Conservation (phyloP, 345 rosid species). For the Rhodamnia argentea region DNA sequence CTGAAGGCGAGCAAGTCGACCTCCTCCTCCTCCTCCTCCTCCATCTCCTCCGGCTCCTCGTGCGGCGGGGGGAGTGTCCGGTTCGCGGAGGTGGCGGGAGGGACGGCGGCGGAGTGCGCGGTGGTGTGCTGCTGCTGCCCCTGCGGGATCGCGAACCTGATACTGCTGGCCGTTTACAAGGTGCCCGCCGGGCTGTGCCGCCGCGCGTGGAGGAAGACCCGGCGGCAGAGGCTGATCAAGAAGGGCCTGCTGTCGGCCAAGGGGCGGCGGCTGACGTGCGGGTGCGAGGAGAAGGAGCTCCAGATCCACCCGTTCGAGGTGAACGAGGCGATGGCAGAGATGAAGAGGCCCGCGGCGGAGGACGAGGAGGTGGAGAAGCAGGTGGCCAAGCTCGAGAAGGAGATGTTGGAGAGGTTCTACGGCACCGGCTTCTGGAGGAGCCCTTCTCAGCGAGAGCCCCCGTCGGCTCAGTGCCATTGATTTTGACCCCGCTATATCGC, state of each 20-base stretch:
- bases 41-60: not conserved
- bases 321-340: not conserved
- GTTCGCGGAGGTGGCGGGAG: conserved; percentile 27
- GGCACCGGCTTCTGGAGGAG: conserved; percentile 41
- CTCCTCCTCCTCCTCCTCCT: not conserved
- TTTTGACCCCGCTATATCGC: not conserved
- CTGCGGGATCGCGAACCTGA: conserved; percentile 21
- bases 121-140: conserved; percentile 41
- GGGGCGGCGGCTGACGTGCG: conserved; percentile 5
- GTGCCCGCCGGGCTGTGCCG: conserved; percentile 32
- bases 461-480: not conserved
- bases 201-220: conserved; percentile 19
- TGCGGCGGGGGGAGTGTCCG: not conserved
- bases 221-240: conserved; percentile 21
- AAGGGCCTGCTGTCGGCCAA: conserved; percentile 13
- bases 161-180: conserved; percentile 21
- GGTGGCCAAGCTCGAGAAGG: conserved; percentile 27
- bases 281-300: conserved; percentile 15
- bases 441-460: conserved; percentile 26
- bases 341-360: not conserved
- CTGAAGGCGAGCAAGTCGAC: not conserved
- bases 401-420: conserved; percentile 38
- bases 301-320: conserved; percentile 3
- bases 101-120: conserved; percentile 38
- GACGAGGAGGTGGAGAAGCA: conserved; percentile 1